Base-by-base conservation (phyloP, 441 rosid species). In the Breynia disticha region DNA sequence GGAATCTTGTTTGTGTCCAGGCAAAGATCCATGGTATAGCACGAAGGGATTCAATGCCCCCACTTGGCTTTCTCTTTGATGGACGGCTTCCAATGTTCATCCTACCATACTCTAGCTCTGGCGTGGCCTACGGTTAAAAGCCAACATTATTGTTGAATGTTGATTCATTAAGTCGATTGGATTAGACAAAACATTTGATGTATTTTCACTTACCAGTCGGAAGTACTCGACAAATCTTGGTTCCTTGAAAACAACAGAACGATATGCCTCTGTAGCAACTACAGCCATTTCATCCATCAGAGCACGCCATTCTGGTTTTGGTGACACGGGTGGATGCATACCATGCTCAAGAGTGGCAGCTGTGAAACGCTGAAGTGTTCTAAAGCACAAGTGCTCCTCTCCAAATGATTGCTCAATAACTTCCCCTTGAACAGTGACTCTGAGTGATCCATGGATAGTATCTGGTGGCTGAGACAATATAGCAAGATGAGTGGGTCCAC, bases 11-110 rank as follows among this genome's bases (percentile, higher is more conserved):
- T 58, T 87, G 98, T 0, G 95, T 87, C 98, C 98, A 91, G 7
- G 98, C 97, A 72, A 93, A 93, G 65, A 93, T 89, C 98, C 98
- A 89, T 0, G 97, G 97, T 55, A 93, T 93, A 6, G 98, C 98
- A 61, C 98, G 81, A 16, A 84, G 84, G 48, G 80, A 81, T 69
- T 88, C 93, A 0, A 93, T 93, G 24, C 98, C 98, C 1, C 97
- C 97, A 35, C 91, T 88, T 42, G 95, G 95, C 72, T 86, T 93
- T 56, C 97, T 48, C 75, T 89, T 93, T 3, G 97, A 80, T 63
- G 98, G 96, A 50, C 95, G 85, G 56, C 98, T 93, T 63, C 98
- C 98, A 11, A 93, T 93, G 79, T 89, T 89, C 97, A 93, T 89
- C 61, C 97, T 82, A 16, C 97, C 97, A 51, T 88, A 86, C 75